Evolutionary conservation across 352 stramenopile species (phyloP).

Genomic region (Pelagophyceae sp.): DNA sequence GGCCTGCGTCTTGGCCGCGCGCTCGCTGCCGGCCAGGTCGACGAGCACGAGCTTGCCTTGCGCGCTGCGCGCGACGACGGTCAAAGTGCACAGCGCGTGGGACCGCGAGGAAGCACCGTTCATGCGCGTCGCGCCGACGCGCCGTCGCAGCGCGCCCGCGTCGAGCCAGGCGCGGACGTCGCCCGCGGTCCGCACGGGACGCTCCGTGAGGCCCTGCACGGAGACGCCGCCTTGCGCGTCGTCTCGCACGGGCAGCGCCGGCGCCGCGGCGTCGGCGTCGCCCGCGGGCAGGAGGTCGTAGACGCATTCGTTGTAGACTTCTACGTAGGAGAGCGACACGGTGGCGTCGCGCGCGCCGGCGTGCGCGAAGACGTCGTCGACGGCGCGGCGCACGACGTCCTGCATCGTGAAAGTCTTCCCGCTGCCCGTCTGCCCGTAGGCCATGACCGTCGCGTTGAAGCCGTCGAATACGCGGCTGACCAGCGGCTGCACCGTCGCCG

Average conservation of each 20-base stretch:
- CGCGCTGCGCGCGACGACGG: constrained; percentile 32
- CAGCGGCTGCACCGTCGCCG: constrained; percentile 9
- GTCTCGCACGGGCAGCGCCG: constrained; percentile 15
- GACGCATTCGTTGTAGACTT: constrained; percentile 23
- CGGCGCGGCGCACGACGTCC: background rate
- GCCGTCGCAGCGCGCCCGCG: background rate
- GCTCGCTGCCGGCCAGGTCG: constrained; percentile 74
- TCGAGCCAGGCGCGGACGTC: constrained; percentile 21
- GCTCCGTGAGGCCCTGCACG: background rate
- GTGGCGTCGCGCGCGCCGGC: background rate
- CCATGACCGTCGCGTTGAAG: constrained; percentile 78
- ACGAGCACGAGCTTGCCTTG: constrained; percentile 58
- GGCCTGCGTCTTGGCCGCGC: constrained; percentile 86
- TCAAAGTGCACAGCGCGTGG: constrained; percentile 65
- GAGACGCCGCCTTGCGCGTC: constrained; percentile 22
- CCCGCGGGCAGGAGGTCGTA: constrained; percentile 11
- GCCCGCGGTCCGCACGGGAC: constrained; percentile 2
- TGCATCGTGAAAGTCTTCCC: constrained; percentile 93
- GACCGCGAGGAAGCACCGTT: constrained; percentile 66
- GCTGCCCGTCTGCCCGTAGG: constrained; percentile 84
- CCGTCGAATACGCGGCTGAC: constrained; percentile 56
- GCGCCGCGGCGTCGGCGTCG: no score
- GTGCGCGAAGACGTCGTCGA: background rate
- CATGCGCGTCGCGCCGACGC: constrained; percentile 56
- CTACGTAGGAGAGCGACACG: constrained; percentile 7